Percentiles rank a stretch among this genome's conserved stretches.
Evolutionary conservation across 768 basidiomycete species (phyloP).

Genomic region (Fomitopsis pulvina): DNA sequence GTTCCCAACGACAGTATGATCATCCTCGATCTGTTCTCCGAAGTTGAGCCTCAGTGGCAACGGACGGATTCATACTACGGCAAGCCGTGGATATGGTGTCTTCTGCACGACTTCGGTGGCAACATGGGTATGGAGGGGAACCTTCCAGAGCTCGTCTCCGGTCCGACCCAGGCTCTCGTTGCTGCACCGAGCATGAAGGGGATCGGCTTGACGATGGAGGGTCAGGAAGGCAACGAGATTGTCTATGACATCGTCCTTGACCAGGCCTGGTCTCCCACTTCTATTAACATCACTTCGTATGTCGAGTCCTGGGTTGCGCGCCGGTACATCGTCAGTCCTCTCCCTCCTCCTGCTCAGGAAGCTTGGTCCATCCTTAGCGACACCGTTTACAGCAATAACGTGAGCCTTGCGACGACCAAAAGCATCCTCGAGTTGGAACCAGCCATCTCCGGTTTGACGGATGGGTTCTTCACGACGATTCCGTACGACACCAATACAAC

Average conservation of each 20-base stretch:
- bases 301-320: slow-evolving; percentile 28
- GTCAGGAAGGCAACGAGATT: slow-evolving; percentile 36
- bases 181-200: slow-evolving; percentile 29
- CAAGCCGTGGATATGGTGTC: slow-evolving; percentile 35
- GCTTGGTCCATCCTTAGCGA: slow-evolving; percentile 30
- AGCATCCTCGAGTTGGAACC: slow-evolving; percentile 32
- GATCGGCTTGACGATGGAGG: slow-evolving; percentile 32
- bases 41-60: slow-evolving; percentile 35
- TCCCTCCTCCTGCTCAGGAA: slow-evolving; percentile 20
- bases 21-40: slow-evolving; percentile 34
- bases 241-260: slow-evolving; percentile 33
- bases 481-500: slow-evolving; percentile 31
- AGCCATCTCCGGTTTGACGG: slow-evolving; percentile 26
- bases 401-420: slow-evolving; percentile 28
- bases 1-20: slow-evolving; percentile 33
- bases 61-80: slow-evolving; percentile 32
- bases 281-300: slow-evolving; percentile 26
- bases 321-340: slow-evolving; percentile 26
- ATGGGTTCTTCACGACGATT: slow-evolving; percentile 25
- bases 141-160: slow-evolving; percentile 26
- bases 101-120: slow-evolving; percentile 33
- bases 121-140: slow-evolving; percentile 32
- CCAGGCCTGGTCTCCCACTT: slow-evolving; percentile 32
- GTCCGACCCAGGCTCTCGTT: slow-evolving; percentile 26
- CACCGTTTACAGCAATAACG: slow-evolving; percentile 30